Percentiles rank a stretch among this genome's conserved stretches.
These are phyloP conservation scores for Termitomyces sp. DNA, from an alignment of 768 basidiomycete species.

Conservation along the genomic window DNA sequence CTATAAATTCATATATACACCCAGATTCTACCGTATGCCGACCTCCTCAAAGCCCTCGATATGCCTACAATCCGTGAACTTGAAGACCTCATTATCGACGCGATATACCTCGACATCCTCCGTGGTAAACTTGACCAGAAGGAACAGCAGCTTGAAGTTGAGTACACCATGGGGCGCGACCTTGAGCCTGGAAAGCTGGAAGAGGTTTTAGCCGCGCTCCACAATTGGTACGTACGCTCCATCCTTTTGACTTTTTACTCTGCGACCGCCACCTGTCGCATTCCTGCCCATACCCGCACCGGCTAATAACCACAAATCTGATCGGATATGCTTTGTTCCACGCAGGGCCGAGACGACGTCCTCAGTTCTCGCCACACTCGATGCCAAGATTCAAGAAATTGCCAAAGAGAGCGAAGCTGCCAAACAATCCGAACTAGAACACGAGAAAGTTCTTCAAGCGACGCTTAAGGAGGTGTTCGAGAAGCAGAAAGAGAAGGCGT, in stretches of 20 bases:
- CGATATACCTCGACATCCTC: conserved; percentile 87
- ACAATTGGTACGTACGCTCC: conserved; percentile 49
- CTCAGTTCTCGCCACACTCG: conserved; percentile 64
- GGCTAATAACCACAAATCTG: neutral
- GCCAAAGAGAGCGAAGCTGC: conserved; percentile 32
- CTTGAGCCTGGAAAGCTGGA: conserved; percentile 71
- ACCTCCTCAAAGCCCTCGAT: conserved; percentile 64
- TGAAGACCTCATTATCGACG: conserved; percentile 96
- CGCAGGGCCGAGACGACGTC: conserved; percentile 67
- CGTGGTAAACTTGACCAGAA: conserved; percentile 93
- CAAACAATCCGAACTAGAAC: conserved; percentile 40
- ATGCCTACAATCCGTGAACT: conserved; percentile 80
- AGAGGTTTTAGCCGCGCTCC: conserved; percentile 51
- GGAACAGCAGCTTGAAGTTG: conserved; percentile 82
- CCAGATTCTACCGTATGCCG: conserved; percentile 78
- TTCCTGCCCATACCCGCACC: neutral
- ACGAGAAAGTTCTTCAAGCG: conserved; percentile 48
- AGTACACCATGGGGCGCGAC: conserved; percentile 91
- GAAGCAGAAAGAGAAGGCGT: conserved; percentile 53
- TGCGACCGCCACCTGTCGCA: neutral
- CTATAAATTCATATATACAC: neutral
- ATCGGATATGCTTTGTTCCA: conserved; percentile 1
- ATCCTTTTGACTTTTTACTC: neutral
- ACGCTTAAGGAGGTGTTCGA: conserved; percentile 59
- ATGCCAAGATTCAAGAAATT: conserved; percentile 60